Evolutionary conservation across 805 yeast species (phyloP).

Genomic region (Cyberlindnera xylosilytica): DNA sequence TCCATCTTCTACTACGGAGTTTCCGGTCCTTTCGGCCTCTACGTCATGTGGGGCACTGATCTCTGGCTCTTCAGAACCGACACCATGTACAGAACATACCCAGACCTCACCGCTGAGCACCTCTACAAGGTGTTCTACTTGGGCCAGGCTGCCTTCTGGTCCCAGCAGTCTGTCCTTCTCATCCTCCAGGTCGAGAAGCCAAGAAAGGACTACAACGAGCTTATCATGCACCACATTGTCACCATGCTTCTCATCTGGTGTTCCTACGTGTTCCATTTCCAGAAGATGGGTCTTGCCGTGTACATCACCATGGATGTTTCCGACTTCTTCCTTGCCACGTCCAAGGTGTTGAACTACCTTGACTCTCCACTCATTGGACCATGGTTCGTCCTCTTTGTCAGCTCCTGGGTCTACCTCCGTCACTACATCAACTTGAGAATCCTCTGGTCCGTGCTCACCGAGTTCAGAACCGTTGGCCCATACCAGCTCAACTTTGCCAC

Average conservation of each 20-base stretch:
- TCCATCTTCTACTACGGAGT: conserved; percentile 75
- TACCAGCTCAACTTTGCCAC: conserved; percentile 78
- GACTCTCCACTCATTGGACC: conserved; percentile 63
- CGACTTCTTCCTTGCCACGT: conserved; percentile 79
- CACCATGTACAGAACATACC: conserved; percentile 75
- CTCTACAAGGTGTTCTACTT: conserved; percentile 79
- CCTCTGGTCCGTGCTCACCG: conserved; percentile 81
- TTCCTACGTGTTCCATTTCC: conserved; percentile 91
- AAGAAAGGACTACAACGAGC: conserved; percentile 87
- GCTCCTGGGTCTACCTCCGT: conserved; percentile 83
- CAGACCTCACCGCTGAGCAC: conserved; percentile 72
- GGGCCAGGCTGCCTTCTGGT: conserved; percentile 96
- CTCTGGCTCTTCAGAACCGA: conserved; percentile 88
- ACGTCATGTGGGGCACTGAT: conserved; percentile 80
- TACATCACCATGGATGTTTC: conserved; percentile 96
- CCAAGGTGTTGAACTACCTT: conserved; percentile 85
- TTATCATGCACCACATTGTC: conserved; percentile 89
- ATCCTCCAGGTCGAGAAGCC: conserved; percentile 88
- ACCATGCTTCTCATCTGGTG: conserved; percentile 84
- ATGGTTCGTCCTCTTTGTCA: conserved; percentile 64
- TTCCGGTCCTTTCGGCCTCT: conserved; percentile 83
- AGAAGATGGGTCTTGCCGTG: conserved; percentile 90
- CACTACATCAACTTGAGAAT: conserved; percentile 81
- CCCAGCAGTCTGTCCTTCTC: conserved; percentile 87
- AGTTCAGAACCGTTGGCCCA: conserved; percentile 82